Conservation (phyloP, 495 filamentous ascomycete species). For the Lichenothelia convexa region DNA sequence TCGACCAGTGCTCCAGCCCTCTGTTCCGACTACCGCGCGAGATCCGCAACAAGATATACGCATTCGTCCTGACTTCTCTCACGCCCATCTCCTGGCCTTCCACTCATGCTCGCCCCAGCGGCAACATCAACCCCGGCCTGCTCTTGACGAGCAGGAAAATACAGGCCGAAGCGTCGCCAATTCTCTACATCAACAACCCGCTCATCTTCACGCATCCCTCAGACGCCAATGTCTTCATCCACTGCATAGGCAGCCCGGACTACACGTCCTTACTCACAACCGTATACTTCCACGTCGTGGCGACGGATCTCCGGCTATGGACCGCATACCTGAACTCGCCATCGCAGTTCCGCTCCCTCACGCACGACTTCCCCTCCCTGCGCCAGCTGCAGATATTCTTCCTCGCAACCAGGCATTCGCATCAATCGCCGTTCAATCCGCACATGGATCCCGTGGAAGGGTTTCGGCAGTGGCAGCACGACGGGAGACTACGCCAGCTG, state of each 20-base stretch:
- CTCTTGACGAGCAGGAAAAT: slow-evolving; percentile 18
- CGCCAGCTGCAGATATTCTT: slow-evolving; percentile 16
- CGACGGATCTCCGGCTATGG: slow-evolving; percentile 20
- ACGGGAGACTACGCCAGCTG: neutral
- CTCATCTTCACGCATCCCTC: slow-evolving; percentile 19
- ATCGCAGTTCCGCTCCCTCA: slow-evolving; percentile 11
- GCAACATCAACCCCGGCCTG: slow-evolving; percentile 17
- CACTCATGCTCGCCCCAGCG: slow-evolving; percentile 1
- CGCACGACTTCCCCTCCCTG: slow-evolving; percentile 17
- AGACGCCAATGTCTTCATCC: slow-evolving; percentile 23
- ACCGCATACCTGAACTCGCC: slow-evolving; percentile 17
- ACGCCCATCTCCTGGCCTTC: slow-evolving; percentile 13
- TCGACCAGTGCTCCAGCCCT: slow-evolving; percentile 1
- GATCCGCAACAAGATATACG: slow-evolving; percentile 21
- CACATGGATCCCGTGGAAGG: neutral
- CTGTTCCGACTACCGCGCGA: slow-evolving; percentile 22
- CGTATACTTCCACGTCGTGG: slow-evolving; percentile 5
- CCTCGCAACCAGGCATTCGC: slow-evolving; percentile 3
- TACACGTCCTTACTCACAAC: no score
- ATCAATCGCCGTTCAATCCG: neutral
- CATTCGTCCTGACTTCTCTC: slow-evolving; percentile 14
- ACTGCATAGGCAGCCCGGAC: no score
- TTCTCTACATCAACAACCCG: slow-evolving; percentile 20
- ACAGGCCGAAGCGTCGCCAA: slow-evolving; percentile 20
- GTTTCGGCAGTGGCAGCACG: neutral